Base-by-base conservation (phyloP, 2,329 filamentous ascomycete genomes). In the Pseudonectria foliicola region DNA sequence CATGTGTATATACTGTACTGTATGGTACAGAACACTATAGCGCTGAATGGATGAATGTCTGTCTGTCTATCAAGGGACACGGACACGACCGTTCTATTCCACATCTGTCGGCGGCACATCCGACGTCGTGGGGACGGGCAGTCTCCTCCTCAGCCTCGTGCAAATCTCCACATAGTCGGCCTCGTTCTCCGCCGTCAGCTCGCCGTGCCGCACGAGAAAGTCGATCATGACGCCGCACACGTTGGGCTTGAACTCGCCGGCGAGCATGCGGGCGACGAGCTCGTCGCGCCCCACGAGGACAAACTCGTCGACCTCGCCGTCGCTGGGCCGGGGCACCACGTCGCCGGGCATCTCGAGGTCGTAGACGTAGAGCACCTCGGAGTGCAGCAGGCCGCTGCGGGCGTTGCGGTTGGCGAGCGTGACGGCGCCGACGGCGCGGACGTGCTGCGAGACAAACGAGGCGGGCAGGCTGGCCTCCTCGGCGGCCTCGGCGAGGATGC, bases 221-320 rank as follows among this genome's bases (percentile, higher is more conserved):
- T 93, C 86, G 31, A 92, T 68, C 63, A 90, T 67, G 31, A 90
- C 80, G 21, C 82, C 55, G 16, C 82, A 80, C 48, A 85, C 87
- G 51, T 93, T 92, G 0, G 87, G 82, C 67, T 94, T 94, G 64
- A 93, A 94, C 55, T 86, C 77, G 3, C 78, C 78, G 12, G 65
- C 66, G 13, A 68, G 60, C 65, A 94, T 66, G 2, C 77, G 75
- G 34, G 63, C 54, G 53, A 76, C 69, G 4, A 89, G 75, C 50
- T 73, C 63, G 0, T 56, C 54, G 10, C 88, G 66, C 8, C 60
- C 70, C 76, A 80, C 77, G 44, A 89, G 63, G 44, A 74, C 65
- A 53, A 93, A 94, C 41, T 75, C 73, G 40, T 85, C 77, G 1
- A 93, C 86, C 61, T 94, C 87, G 18, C 80, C 77, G 53, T 93